phyloP scores from a whole-genome alignment of 345 rosid species.

The Ceriops decandra region DNA sequence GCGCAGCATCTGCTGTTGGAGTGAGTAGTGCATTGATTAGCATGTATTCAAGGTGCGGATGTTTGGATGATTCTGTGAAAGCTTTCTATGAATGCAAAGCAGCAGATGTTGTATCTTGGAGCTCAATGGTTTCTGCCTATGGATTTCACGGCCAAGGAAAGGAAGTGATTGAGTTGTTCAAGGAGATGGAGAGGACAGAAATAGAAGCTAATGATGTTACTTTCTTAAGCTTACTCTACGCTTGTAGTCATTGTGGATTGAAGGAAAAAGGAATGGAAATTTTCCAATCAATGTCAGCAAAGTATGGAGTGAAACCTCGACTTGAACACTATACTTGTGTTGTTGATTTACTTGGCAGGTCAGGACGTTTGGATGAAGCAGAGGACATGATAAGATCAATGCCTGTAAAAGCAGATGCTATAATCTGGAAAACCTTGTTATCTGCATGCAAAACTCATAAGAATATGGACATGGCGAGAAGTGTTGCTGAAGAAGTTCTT shows the following conservation, averaged over 20 bases:
- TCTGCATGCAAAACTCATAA: conserved; percentile 68
- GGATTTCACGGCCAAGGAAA: conserved; percentile 72
- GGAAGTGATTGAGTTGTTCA: conserved; percentile 58
- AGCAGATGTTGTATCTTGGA: conserved; percentile 72
- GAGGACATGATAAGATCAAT: conserved; percentile 61
- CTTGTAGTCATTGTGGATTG: conserved; percentile 77
- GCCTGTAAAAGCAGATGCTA: conserved; percentile 52
- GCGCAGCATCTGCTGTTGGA: conserved; percentile 41
- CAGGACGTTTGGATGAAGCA: conserved; percentile 61
- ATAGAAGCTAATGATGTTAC: conserved; percentile 52
- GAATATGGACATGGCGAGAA: conserved; percentile 51
- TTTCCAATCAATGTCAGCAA: conserved; percentile 48
- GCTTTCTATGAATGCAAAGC: conserved; percentile 47
- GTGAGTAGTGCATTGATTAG: conserved; percentile 63
- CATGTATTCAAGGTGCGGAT: conserved; percentile 74
- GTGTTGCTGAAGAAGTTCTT: conserved; percentile 53
- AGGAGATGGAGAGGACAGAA: conserved; percentile 41
- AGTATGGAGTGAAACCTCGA: conserved; percentile 46
- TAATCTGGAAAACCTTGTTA: conserved; percentile 75
- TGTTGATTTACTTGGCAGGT: conserved; percentile 70
- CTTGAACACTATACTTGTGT: conserved; percentile 62
- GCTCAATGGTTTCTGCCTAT: conserved; percentile 74
- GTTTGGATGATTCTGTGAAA: conserved; percentile 60
- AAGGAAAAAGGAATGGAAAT: conserved; percentile 60
- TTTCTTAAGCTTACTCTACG: conserved; percentile 66